A percentile compares a stretch with the other conserved stretches of the same genome.
Conservation (phyloP, 306 rosid genomes). For the Gynostemma pentaphyllum region DNA sequence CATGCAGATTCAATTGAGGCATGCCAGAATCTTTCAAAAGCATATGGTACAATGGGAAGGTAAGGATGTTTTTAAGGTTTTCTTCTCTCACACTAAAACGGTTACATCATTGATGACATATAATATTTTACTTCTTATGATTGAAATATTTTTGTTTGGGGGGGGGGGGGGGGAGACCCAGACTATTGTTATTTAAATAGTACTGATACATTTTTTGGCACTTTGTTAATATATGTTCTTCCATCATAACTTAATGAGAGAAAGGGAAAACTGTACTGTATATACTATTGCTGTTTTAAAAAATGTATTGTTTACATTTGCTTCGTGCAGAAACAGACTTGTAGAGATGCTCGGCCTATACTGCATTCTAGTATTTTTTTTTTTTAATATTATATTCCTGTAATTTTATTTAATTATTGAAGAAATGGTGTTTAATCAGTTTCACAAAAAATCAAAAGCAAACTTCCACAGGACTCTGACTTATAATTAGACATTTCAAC, state of each 20-base stretch:
- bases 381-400: too few species aligned
- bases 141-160: too few species aligned
- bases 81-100: not conserved
- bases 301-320: not conserved
- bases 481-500: not conserved
- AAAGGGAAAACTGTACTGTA: too few species aligned
- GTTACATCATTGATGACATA: not conserved
- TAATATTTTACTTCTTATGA: too few species aligned
- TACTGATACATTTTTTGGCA: too few species aligned
- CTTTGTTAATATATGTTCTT: too few species aligned
- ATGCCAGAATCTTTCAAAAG: slow-evolving; percentile 85
- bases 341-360: not conserved
- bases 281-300: not conserved
- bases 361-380: not conserved
- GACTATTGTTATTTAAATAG: not conserved
- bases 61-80: slow-evolving; percentile 19
- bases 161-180: too few species aligned
- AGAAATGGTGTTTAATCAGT: not conserved
- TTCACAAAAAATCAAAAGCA: not conserved
- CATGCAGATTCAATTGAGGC: slow-evolving; percentile 82
- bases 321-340: not conserved
- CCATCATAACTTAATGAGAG: too few species aligned
- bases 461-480: not conserved
- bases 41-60: slow-evolving; percentile 74
- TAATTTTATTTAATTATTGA: not conserved